These are phyloP conservation scores for Ambispora gerdemannii DNA, from an alignment of 192 early-diverging fungal genomes.

Conservation along the genomic window DNA sequence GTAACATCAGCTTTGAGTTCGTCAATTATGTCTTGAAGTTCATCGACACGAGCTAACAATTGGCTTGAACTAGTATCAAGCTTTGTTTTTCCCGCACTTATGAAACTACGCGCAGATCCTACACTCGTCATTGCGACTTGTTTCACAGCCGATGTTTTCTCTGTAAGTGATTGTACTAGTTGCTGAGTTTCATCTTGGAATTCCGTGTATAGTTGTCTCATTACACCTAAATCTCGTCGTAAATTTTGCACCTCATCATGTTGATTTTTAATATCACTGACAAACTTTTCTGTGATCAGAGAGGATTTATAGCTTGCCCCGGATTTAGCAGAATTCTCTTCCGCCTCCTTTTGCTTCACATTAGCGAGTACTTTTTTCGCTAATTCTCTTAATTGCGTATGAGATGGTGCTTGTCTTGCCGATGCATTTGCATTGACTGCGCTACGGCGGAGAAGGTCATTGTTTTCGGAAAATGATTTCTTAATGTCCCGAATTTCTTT, in stretches of 20 bases:
- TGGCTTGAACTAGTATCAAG: constrained; percentile 51
- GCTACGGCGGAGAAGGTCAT: constrained; percentile 3
- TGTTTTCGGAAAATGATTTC: constrained; percentile 29
- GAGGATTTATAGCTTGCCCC: not conserved
- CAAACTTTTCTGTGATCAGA: constrained; percentile 28
- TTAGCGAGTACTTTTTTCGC: constrained; percentile 33
- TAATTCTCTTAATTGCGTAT: constrained; percentile 1
- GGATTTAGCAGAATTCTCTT: not conserved
- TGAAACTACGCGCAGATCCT: constrained; percentile 43
- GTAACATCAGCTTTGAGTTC: constrained; percentile 73
- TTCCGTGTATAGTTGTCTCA: constrained; percentile 51
- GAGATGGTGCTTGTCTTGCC: not conserved
- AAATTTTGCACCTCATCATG: constrained; percentile 46
- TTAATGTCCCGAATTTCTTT: constrained; percentile 45
- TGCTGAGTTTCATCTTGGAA: constrained; percentile 46
- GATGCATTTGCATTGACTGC: constrained; percentile 19
- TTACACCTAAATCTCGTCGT: constrained; percentile 46
- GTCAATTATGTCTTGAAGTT: constrained; percentile 65
- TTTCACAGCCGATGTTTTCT: constrained; percentile 38
- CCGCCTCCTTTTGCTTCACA: constrained; percentile 18
- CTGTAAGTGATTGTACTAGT: constrained; percentile 39
- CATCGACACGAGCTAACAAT: constrained; percentile 55
- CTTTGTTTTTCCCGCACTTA: constrained; percentile 58
- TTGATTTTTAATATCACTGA: constrained; percentile 39
- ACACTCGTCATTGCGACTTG: constrained; percentile 37